Evolutionary conservation across 345 rosid species (phyloP).

Genomic region (Eutrema japonicum): DNA sequence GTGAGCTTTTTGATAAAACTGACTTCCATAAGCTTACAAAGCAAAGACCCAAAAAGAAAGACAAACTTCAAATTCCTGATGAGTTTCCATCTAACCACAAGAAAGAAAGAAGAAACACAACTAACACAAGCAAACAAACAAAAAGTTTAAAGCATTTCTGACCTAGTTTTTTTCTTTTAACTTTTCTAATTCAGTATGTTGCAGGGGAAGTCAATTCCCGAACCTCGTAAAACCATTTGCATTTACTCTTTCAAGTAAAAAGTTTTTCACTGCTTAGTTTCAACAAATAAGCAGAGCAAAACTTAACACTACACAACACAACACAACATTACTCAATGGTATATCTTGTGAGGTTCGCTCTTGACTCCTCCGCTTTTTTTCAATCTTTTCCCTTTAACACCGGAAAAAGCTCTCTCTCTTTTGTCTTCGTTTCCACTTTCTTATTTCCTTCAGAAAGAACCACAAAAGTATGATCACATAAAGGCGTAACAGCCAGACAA

Average conservation of each 20-base stretch:
- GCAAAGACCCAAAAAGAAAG: slow-evolving; percentile 4
- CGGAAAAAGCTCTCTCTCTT: slow-evolving; percentile 22
- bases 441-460: slow-evolving; percentile 33
- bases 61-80: slow-evolving; percentile 26
- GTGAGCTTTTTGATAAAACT: slow-evolving; percentile 3
- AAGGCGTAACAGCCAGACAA: neutral
- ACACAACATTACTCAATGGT: slow-evolving; percentile 41
- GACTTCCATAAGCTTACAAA: slow-evolving; percentile 10
- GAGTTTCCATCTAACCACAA: slow-evolving; percentile 17
- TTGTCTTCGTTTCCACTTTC: slow-evolving; percentile 15
- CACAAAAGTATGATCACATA: neutral
- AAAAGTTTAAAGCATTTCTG: slow-evolving; percentile 5
- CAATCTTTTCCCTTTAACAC: slow-evolving; percentile 1
- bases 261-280: slow-evolving; percentile 40
- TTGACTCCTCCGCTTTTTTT: slow-evolving; percentile 63
- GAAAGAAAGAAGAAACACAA: slow-evolving; percentile 25
- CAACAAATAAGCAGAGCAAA: slow-evolving; percentile 41
- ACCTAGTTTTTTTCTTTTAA: neutral
- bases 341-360: slow-evolving; percentile 84
- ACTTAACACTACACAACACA: slow-evolving; percentile 34
- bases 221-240: slow-evolving; percentile 62
- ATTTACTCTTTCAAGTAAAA: slow-evolving; percentile 21
- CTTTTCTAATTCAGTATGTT: neutral
- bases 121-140: slow-evolving; percentile 23
- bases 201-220: slow-evolving; percentile 91